Percentiles rank a stretch among this genome's conserved stretches.
These are phyloP conservation scores for Pichia cactophila DNA, from an alignment of 1,139 yeast genomes.

Conservation along the genomic window DNA sequence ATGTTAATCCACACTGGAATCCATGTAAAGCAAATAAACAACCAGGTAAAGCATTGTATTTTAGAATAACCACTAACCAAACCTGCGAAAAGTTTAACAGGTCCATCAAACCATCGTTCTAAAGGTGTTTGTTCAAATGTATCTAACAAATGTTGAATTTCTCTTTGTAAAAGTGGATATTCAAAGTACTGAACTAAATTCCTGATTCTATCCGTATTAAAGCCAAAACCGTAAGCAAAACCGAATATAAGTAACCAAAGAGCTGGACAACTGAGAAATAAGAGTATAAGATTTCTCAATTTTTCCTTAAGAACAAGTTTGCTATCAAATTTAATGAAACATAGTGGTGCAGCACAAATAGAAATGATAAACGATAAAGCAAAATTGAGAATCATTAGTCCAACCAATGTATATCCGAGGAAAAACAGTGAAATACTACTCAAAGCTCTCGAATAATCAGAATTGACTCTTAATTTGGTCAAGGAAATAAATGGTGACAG, in stretches of 20 bases:
- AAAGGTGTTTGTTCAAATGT: slow-evolving; percentile 31
- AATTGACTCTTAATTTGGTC: slow-evolving; percentile 4
- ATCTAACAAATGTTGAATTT: slow-evolving; percentile 28
- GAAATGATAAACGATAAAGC: slow-evolving; percentile 72
- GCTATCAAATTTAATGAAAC: slow-evolving; percentile 47
- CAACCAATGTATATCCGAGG: slow-evolving; percentile 62
- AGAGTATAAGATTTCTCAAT: slow-evolving; percentile 16
- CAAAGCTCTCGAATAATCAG: slow-evolving; percentile 31
- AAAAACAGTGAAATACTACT: slow-evolving; percentile 35
- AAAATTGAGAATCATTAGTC: slow-evolving; percentile 77
- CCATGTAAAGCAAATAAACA: slow-evolving; percentile 69
- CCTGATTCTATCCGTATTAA: slow-evolving; percentile 23
- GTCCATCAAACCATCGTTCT: slow-evolving; percentile 37
- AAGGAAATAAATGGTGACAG: slow-evolving; percentile 12
- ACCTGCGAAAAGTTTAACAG: slow-evolving; percentile 38
- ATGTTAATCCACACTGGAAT: slow-evolving; percentile 69
- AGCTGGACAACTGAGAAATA: slow-evolving; percentile 26
- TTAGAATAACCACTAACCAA: slow-evolving; percentile 60
- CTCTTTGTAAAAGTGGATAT: slow-evolving; percentile 13
- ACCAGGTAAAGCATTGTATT: slow-evolving; percentile 85
- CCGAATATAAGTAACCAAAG: slow-evolving; percentile 24
- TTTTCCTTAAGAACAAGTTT: neutral
- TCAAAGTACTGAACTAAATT: slow-evolving; percentile 26
- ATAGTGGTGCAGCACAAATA: slow-evolving; percentile 59
- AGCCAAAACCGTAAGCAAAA: slow-evolving; percentile 15